Evolutionary conservation across 495 filamentous ascomycete genomes (phyloP), one percentile per base, ranked within the genome.

Genomic region (Podospora sp.): DNA sequence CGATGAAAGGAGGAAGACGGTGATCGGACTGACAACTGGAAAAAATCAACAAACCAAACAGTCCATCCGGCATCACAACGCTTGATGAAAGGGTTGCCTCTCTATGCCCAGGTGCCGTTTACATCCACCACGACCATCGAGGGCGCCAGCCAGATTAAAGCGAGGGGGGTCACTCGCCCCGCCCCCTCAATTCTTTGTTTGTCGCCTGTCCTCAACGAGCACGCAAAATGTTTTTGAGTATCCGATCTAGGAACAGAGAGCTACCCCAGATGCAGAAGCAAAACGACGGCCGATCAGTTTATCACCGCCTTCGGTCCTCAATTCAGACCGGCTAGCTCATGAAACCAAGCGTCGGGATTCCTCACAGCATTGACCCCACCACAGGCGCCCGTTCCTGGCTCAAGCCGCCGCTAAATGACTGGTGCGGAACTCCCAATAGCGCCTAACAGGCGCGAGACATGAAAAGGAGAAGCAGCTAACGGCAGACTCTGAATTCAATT

Each of bases 401-500:
- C 20, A 36, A 60, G 26, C 57, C 57, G 57, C 26, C 25, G 26
- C 57, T 33, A 49, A 7, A 21, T 22, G 9, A 20, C 7, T n/a
- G 22, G 14, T 46, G 46, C 35, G 14, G 20, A 24, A 50, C 35
- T 22, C 60, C n/a, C 60, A 62, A 49, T 51, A 50, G 60, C 60
- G 60, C 60, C 60, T 62, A 62, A 25, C 36, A 33, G 60, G 29
- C 20, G 60, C 20, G 21, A 21, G 14, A 18, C 40, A 46, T 46
- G n/a, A n/a, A 12, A 33, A 5, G 57, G 9, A 35, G 26, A 60
- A 36, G 57, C 57, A 40, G 57, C 57, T 60, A 60, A 25, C 16
- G 12, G 57, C 9, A 35, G 18, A 55, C 26, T 40, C 24, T 36
- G 26, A 60, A 60, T 33, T 60, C 63, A 65, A 65, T 57, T 65